These are phyloP conservation scores for Plasmodium knowlesi DNA, from an alignment of 169 alveolate species.

Conservation along the genomic window DNA sequence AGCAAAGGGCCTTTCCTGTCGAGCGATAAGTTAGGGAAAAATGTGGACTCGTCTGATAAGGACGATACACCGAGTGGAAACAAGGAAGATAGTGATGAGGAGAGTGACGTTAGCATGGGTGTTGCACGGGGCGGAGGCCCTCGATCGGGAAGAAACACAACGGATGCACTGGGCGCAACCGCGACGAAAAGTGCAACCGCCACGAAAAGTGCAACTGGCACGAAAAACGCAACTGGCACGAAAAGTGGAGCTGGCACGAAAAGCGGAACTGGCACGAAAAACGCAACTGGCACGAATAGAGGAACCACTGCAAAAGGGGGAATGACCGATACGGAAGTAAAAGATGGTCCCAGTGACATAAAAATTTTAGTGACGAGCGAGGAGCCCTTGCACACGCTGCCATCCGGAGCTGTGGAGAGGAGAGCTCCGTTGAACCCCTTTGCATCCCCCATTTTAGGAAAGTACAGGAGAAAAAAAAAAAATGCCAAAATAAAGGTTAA, in stretches of 20 bases:
- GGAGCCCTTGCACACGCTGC: slow-evolving; percentile 39
- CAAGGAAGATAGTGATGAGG: neutral
- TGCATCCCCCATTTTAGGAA: slow-evolving; percentile 32
- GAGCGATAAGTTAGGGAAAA: neutral
- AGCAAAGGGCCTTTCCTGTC: neutral
- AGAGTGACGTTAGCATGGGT: neutral
- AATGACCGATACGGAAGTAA: neutral
- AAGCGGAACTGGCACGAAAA: too few relatives aligned
- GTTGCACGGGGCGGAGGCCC: neutral
- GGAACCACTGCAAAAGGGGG: neutral
- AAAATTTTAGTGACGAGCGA: slow-evolving; percentile 48
- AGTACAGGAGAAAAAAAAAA: slow-evolving; percentile 48
- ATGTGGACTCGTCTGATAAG: neutral
- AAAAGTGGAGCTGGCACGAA: too few relatives aligned
- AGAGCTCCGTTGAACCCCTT: slow-evolving; percentile 78
- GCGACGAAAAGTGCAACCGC: too few relatives aligned
- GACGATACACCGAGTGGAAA: neutral
- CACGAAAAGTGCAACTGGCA: too few relatives aligned
- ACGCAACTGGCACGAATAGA: too few relatives aligned
- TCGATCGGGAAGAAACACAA: neutral
- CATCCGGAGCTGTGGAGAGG: slow-evolving; percentile 76
- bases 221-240: too few relatives aligned
- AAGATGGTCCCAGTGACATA: neutral
- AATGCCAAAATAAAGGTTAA: slow-evolving; percentile 34
- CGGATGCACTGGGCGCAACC: too few relatives aligned